phyloP scores from a whole-genome alignment of 345 rosid genomes.

The Camelina neglecta region DNA sequence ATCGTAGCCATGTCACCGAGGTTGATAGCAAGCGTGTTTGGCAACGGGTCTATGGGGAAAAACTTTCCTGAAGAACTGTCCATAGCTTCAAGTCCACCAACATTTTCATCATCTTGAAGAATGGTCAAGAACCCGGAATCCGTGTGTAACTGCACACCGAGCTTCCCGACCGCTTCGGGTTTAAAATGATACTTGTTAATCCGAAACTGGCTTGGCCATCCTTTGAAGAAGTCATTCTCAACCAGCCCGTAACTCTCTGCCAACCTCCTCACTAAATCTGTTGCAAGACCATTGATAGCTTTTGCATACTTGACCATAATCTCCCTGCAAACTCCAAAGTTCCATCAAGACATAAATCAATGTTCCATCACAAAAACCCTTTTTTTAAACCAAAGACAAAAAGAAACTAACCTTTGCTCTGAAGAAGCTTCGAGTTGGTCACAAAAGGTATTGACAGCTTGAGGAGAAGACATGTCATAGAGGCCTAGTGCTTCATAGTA shows the following conservation, averaged over 20 bases:
- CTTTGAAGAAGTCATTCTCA: slow-evolving; percentile 48
- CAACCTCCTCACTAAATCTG: slow-evolving; percentile 56
- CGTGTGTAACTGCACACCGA: slow-evolving; percentile 78
- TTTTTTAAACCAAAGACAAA: neutral
- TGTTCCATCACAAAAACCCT: slow-evolving; percentile 16
- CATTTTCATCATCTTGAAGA: slow-evolving; percentile 81
- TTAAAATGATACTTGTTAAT: slow-evolving; percentile 79
- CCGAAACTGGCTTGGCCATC: slow-evolving; percentile 87
- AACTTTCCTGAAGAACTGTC: slow-evolving; percentile 53
- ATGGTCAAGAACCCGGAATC: slow-evolving; percentile 78
- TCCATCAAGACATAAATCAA: slow-evolving; percentile 8
- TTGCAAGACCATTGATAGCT: slow-evolving; percentile 59
- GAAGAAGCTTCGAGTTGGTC: slow-evolving; percentile 69
- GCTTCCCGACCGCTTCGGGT: slow-evolving; percentile 64
- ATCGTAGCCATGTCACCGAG: slow-evolving; percentile 73
- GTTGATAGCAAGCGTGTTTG: slow-evolving; percentile 74
- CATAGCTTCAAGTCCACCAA: slow-evolving; percentile 79
- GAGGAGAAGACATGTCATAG: slow-evolving; percentile 65
- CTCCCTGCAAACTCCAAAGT: slow-evolving; percentile 50
- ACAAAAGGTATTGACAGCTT: slow-evolving; percentile 66
- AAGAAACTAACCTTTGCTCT: slow-evolving; percentile 61
- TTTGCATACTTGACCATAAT: slow-evolving; percentile 58
- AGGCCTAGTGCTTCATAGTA: slow-evolving; percentile 86
- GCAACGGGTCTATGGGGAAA: slow-evolving; percentile 59
- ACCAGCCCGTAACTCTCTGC: slow-evolving; percentile 62